These are phyloP conservation scores for Fragaria vesca DNA, from an alignment of 306 rosid species.

Conservation along the genomic window DNA sequence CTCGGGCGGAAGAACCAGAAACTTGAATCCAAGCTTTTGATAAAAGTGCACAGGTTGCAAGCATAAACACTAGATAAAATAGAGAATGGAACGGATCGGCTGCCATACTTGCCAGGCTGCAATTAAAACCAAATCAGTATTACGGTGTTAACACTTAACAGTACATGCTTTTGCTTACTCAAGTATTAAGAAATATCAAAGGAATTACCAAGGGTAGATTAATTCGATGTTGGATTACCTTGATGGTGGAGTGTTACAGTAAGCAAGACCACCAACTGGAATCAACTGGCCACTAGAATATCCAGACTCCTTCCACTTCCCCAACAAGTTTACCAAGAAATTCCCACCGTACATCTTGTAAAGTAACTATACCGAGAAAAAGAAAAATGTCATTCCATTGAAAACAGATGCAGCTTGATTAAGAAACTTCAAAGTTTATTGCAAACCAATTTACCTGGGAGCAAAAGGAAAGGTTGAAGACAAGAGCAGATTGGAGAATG, in stretches of 20 bases:
- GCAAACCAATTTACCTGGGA: conserved; percentile 58
- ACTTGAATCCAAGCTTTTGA: conserved; percentile 95
- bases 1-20: conserved; percentile 88
- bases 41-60: conserved; percentile 78
- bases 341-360: conserved; percentile 76
- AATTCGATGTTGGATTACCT: conserved; percentile 5
- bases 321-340: conserved; percentile 79
- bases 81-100: conserved; percentile 92
- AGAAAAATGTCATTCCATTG: background rate
- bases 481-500: conserved; percentile 95
- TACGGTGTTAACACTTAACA: background rate
- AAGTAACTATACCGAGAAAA: conserved; percentile 51
- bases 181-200: background rate
- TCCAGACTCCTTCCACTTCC: conserved; percentile 91
- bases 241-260: conserved; percentile 83
- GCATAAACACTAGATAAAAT: conserved; percentile 80
- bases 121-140: background rate
- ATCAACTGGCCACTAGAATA: conserved; percentile 78
- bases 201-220: background rate
- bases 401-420: conserved; percentile 16
- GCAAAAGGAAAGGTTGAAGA: conserved; percentile 78
- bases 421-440: background rate
- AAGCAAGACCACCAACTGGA: conserved; percentile 91
- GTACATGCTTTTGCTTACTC: background rate
- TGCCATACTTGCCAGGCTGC: conserved; percentile 84